A percentile compares a stretch with the other conserved stretches of the same genome.
Conservation (phyloP, 1,284 basidiomycete genomes). For the Heliocybe sulcata region DNA sequence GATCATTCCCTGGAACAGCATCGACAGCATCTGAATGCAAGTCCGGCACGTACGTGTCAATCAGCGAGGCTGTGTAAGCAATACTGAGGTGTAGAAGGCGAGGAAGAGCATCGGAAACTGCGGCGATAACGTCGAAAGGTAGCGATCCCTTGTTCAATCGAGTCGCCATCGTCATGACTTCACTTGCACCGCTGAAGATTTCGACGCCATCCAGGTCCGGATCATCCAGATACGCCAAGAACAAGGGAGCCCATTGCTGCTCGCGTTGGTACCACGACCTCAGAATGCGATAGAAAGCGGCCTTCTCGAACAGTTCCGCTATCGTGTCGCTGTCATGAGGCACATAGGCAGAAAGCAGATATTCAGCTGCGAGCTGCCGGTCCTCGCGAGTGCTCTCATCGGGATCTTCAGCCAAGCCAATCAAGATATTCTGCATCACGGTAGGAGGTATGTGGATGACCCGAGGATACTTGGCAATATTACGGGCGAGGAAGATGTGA, state of each 20-base stretch:
- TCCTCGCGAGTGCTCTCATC: slow-evolving; percentile 82
- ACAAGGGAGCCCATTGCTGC: slow-evolving; percentile 67
- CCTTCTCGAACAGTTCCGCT: slow-evolving; percentile 66
- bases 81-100: slow-evolving; percentile 60
- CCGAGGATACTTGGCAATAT: slow-evolving; percentile 95
- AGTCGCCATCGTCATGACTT: slow-evolving; percentile 45
- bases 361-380: slow-evolving; percentile 92
- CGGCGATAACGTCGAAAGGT: slow-evolving; percentile 43
- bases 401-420: slow-evolving; percentile 68
- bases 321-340: slow-evolving; percentile 73
- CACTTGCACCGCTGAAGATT: slow-evolving; percentile 58
- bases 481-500: slow-evolving; percentile 94
- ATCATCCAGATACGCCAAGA: slow-evolving; percentile 76
- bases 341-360: slow-evolving; percentile 87
- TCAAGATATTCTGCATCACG: slow-evolving; percentile 70
- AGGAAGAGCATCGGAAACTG: slow-evolving; percentile 52
- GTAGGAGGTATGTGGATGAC: slow-evolving; percentile 69
- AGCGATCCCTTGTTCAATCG: slow-evolving; percentile 37
- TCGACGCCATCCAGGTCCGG: slow-evolving; percentile 53
- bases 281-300: slow-evolving; percentile 89
- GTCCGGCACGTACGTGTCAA: slow-evolving; percentile 63
- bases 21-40: slow-evolving; percentile 56
- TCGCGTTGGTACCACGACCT: slow-evolving; percentile 76
- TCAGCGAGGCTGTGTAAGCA: slow-evolving; percentile 61
- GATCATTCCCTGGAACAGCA: slow-evolving; percentile 36